Conservation (phyloP, 2,329 filamentous ascomycete species). For the Myriosclerotinia scirpicola region DNA sequence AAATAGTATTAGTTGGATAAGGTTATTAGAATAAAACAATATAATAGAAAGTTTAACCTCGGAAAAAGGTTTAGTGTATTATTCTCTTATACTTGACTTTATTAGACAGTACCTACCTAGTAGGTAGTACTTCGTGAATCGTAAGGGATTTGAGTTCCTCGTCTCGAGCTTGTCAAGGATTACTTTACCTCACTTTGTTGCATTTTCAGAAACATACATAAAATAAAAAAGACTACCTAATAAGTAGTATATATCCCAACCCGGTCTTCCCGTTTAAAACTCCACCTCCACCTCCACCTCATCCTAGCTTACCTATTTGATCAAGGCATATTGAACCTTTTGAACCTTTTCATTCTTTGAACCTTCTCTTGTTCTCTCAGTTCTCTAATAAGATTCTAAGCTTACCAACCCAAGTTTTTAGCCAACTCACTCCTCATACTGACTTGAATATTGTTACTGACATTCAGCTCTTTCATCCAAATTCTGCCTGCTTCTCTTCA, state of each 20-base stretch:
- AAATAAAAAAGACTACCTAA: background rate
- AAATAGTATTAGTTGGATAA: too few species aligned
- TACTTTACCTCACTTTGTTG: background rate
- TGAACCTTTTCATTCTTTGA: background rate
- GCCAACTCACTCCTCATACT: slow-evolving; percentile 1
- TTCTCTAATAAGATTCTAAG: background rate
- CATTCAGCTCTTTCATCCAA: slow-evolving; percentile 15
- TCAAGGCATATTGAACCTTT: background rate
- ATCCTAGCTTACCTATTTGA: slow-evolving; percentile 9
- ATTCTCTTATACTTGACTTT: too few species aligned
- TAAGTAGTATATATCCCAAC: slow-evolving; percentile 1
- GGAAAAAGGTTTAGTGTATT: too few species aligned
- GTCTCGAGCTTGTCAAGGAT: background rate
- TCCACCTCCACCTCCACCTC: slow-evolving; percentile 3
- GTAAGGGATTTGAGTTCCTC: slow-evolving; percentile 6
- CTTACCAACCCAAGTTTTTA: slow-evolving; percentile 4
- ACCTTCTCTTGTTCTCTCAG: background rate
- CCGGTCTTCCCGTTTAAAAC: slow-evolving; percentile 14
- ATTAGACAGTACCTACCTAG: too few species aligned
- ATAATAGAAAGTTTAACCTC: too few species aligned
- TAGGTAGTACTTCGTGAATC: background rate
- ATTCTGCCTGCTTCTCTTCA: background rate
- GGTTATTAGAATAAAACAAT: too few species aligned
- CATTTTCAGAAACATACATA: background rate
- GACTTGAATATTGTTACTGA: slow-evolving; percentile 10